Evolutionary conservation across 2,329 filamentous ascomycete species (phyloP), one percentile per base, ranked within the genome.

Genomic region (Dothiorella sarmentorum): DNA sequence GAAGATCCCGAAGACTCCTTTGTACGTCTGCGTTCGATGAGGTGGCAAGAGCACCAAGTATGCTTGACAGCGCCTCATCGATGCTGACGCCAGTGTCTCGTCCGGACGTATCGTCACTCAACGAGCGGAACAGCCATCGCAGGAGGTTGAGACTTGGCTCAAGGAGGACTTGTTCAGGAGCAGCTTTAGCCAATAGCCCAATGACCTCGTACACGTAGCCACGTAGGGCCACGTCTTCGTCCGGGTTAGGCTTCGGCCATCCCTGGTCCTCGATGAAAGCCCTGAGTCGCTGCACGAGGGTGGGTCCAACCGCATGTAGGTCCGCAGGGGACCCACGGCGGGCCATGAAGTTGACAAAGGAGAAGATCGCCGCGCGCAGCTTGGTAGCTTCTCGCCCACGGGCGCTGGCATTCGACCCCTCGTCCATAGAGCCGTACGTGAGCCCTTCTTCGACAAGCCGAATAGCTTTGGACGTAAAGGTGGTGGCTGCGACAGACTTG

Each of bases 141-240:
- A 84, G 84, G 51, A 84, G 77, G 62, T 78, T 84, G 66, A 79
- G 81, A 11, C 78, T 72, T 2, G 76, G 71, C 61, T 80, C 77
- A 3, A 80, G 68, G 2, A 84, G 66, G 3, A 85, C 76, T 64
- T 84, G 81, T 2, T 80, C 74, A 3, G 86, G 83, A 3, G 83
- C 84, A 63, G 86, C 85, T 57, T 82, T 83, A 0, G 89, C 86
- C 22, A 97, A 74, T 13, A 94, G 82, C 0, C 93, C 94, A 37
- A 97, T 90, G 0, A 90, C 91, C 71, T 97, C 93, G 71, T 97
- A 97, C 1, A 89, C 91, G 67, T 89, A 86, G 5, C 87, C 87
- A 38, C 93, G 85, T 42, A 96, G 78, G 3, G 83, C 81, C 56
- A 87, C 76, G 63, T 84, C 82, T 55, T 84, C 78, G 44, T 79